phyloP scores from a whole-genome alignment of 2,329 filamentous ascomycete genomes.

The Lasiodiplodia sp. region DNA sequence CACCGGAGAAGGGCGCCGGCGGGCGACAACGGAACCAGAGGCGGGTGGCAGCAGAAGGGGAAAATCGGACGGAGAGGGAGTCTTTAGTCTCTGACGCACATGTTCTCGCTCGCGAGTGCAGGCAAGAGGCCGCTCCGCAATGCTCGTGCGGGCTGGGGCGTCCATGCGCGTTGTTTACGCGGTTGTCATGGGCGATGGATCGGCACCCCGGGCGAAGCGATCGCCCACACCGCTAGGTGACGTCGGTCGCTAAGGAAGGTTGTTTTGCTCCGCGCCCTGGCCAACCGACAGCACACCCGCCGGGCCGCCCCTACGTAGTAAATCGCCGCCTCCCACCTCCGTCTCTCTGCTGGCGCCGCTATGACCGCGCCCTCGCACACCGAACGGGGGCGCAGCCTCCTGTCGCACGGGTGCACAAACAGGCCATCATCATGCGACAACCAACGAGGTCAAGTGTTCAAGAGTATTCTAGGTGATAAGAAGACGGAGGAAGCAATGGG shows the following conservation, averaged over 20 bases:
- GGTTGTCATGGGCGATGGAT: slow-evolving; percentile 25
- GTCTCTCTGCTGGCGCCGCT: neutral
- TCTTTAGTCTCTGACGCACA: slow-evolving; percentile 4
- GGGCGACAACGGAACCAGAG: slow-evolving; percentile 9
- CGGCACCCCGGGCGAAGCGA: slow-evolving; percentile 14
- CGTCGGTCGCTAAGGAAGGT: neutral
- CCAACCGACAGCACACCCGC: slow-evolving; percentile 11
- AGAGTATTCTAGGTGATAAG: neutral
- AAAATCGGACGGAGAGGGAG: slow-evolving; percentile 10
- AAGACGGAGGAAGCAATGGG: neutral
- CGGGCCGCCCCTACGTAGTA: neutral
- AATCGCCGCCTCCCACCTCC: slow-evolving; percentile 7
- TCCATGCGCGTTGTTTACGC: slow-evolving; percentile 24
- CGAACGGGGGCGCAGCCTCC: neutral
- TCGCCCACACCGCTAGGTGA: slow-evolving; percentile 22
- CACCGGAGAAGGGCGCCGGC: slow-evolving; percentile 22
- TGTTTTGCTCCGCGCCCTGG: neutral
- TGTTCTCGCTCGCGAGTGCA: slow-evolving; percentile 21
- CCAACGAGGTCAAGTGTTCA: neutral
- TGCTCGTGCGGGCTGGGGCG: slow-evolving; percentile 25
- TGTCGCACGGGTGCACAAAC: neutral
- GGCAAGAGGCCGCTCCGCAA: slow-evolving; percentile 19
- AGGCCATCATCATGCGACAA: slow-evolving; percentile 1
- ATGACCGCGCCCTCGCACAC: neutral
- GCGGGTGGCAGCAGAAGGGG: slow-evolving; percentile 19